Base-by-base conservation (phyloP, 2,329 filamentous ascomycete species). In the Monosporascus sp. region DNA sequence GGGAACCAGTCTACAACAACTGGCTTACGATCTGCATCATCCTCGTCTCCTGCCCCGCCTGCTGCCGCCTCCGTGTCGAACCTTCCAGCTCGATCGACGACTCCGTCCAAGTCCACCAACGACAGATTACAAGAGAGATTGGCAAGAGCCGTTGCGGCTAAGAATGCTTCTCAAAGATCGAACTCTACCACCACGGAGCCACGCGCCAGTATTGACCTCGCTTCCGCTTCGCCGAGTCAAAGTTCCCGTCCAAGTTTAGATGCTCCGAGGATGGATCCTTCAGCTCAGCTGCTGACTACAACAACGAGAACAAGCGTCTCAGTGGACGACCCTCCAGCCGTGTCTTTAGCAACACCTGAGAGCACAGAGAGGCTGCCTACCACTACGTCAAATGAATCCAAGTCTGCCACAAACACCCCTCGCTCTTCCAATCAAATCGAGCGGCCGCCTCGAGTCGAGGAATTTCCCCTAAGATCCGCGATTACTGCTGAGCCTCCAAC, bases 101-200 rank as follows among this genome's bases (percentile, higher is more conserved):
- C 74, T 55, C 71, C 79, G 51, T 85, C 87, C 49, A 81, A 87
- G 65, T 80, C 86, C 22, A 76, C 81, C 56, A 94, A 90, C 71
- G 91, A 95, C 62, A 84, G 91, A 50, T 77, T 99, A 44, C 92
- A 97, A 67, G 92, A 96, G 68, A 82, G 91, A 57, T 78, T 99
- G 55, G 93, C 93, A 31, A 89, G 90, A 65, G 94, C 92, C 31
- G 83, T 97, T 63, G 90, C 87, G 3, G 87, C 87, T 54, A 90
- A 88, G 65, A 81, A 79, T 53, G 73, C 77, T n/a, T 68, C 74
- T 51, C 66, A 75, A 31, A 75, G 74, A 27, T 74, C 71, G 22
- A 75, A 71, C 52, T 70, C 73, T 57, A 70, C 78, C 25, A 74
- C 65, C 18, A 45, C 76, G 7, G 78, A 77, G 47, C 76, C 74